Conservation (phyloP, 805 yeast genomes). For the Isabelozyma rhagii region DNA sequence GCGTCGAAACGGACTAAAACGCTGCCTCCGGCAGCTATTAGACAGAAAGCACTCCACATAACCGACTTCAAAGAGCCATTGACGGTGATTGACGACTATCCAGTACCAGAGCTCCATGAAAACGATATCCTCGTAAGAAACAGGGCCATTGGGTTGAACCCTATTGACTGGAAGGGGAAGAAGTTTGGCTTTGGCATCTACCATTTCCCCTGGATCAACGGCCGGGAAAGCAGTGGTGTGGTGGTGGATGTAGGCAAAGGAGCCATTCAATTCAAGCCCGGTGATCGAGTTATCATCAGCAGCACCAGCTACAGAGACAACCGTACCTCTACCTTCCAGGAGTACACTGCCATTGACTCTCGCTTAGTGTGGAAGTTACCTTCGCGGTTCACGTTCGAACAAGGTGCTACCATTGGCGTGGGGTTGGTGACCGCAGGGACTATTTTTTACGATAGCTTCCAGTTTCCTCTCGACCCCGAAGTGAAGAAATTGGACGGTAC, state of each 20-base stretch:
- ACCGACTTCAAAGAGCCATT: slow-evolving; percentile 19
- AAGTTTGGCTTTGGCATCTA: slow-evolving; percentile 45
- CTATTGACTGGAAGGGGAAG: slow-evolving; percentile 49
- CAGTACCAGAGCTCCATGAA: slow-evolving; percentile 14
- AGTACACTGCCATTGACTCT: slow-evolving; percentile 42
- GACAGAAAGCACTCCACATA: slow-evolving; percentile 13
- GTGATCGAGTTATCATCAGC: slow-evolving; percentile 40
- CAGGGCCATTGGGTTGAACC: slow-evolving; percentile 41
- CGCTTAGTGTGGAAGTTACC: slow-evolving; percentile 46
- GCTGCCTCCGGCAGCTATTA: neutral
- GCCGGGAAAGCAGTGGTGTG: slow-evolving; percentile 44
- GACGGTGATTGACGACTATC: slow-evolving; percentile 8
- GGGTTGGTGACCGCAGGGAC: slow-evolving; percentile 44
- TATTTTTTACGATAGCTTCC: slow-evolving; percentile 18
- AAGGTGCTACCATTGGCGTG: slow-evolving; percentile 47
- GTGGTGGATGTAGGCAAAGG: slow-evolving; percentile 31
- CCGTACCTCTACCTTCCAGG: slow-evolving; percentile 46
- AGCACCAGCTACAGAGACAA: slow-evolving; percentile 47
- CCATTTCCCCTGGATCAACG: slow-evolving; percentile 50
- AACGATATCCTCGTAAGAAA: slow-evolving; percentile 23
- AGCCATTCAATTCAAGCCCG: slow-evolving; percentile 24
- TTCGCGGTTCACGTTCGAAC: slow-evolving; percentile 24
- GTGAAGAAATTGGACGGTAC: slow-evolving; percentile 7
- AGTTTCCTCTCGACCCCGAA: slow-evolving; percentile 4
- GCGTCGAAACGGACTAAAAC: neutral